Base-by-base conservation (phyloP, 2,329 filamentous ascomycete species). In the Chalaropsis ovoidea region DNA sequence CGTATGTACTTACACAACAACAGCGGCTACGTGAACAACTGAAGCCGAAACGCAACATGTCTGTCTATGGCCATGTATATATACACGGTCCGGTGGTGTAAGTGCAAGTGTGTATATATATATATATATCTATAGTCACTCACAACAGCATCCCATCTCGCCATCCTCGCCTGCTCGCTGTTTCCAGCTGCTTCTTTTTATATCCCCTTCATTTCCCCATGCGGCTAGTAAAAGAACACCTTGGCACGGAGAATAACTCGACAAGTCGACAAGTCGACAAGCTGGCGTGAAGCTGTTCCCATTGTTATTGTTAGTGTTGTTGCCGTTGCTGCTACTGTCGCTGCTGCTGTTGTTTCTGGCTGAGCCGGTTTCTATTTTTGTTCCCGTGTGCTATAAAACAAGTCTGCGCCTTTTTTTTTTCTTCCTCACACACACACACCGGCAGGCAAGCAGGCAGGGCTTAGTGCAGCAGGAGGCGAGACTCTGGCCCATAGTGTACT, bases 141-240 rank as follows among this genome's bases (percentile, higher is more conserved):
- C 2, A 6, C 31, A 31, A 31, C 31, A 31, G 31, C 3, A 31
- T 31, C 31, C 31, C 31, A 31, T 31, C 31, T 31, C 31, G 31
- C 2, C 31, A 31, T 31, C n/a, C 17, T 49, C 17, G n/a, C n/a
- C 17, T 19, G n/a, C n/a, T 11, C 11, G 45, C 11, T 22, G n/a
- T 17, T 49, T 19, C 45, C 6, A n/a, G 45, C 45, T n/a, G 1
- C 17, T 49, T n/a, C 15, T 49, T 49, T 49, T 49, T 49, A 19
- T 49, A 49, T 49, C 45, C 45, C n/a, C 45, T 49, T 49, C 45
- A 49, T 49, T 22, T 49, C 45, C 45, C 45, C 45, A 19, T 49
- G 7, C 8, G 22, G 15, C 17, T 22, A 49, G n/a, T 8, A 22
- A 19, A 22, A 4, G 45, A 49, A 17, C 45, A 17, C 45, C 45